Percentiles rank a stretch among this genome's conserved stretches.
Conservation (phyloP, 1,139 yeast species). For the Suhomyces bokatorum region DNA sequence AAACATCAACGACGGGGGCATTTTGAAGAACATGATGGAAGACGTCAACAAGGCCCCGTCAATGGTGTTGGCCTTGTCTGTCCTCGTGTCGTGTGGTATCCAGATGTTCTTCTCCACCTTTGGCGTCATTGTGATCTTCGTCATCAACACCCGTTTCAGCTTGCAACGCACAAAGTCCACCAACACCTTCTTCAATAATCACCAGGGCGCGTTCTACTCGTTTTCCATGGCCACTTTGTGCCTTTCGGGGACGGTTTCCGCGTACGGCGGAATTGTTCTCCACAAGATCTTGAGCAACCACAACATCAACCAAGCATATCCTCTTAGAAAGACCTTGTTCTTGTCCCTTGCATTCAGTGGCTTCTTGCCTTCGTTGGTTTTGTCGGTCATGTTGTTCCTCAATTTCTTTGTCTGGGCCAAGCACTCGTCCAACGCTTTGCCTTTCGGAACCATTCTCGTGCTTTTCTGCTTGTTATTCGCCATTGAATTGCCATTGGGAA, state of each 20-base stretch:
- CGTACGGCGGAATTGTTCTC: constrained; percentile 66
- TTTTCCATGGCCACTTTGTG: constrained; percentile 62
- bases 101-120: constrained; percentile 65
- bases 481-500: constrained; percentile 71
- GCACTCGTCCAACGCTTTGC: constrained; percentile 74
- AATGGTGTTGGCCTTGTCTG: constrained; percentile 47
- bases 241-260: constrained; percentile 71
- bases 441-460: constrained; percentile 32
- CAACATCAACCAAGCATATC: constrained; percentile 29
- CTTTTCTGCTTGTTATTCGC: constrained; percentile 45
- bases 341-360: constrained; percentile 60
- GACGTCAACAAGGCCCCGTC: constrained; percentile 59
- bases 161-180: constrained; percentile 22
- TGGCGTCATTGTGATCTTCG: constrained; percentile 62
- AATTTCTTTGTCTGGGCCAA: constrained; percentile 76
- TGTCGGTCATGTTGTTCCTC: constrained; percentile 54
- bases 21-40: constrained; percentile 42
- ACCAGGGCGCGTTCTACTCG: constrained; percentile 66
- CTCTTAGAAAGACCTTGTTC: constrained; percentile 15
- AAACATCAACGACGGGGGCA: constrained; percentile 10
- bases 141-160: constrained; percentile 42
- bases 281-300: constrained; percentile 53
- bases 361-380: constrained; percentile 57
- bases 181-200: constrained; percentile 45
- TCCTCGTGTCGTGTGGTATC: constrained; percentile 71